Percentiles rank a stretch among this genome's conserved stretches.
Evolutionary conservation across 805 yeast species (phyloP).

Genomic region (Cyberlindnera maritima): DNA sequence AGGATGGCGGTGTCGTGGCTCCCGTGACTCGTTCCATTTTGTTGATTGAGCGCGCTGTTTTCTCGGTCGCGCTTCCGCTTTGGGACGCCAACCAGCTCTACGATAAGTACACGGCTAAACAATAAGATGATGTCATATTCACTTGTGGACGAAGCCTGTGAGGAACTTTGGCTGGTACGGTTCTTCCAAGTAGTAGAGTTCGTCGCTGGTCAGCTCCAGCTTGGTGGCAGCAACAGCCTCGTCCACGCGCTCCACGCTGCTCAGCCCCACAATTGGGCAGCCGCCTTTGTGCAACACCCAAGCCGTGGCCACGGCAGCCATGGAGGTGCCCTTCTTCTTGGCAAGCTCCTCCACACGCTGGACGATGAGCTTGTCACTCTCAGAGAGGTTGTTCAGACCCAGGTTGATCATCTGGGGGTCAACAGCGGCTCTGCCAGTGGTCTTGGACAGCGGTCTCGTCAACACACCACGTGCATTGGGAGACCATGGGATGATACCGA

Average conservation of each 20-base stretch:
- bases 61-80: conserved; percentile 3
- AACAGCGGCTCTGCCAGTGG: conserved; percentile 10
- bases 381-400: conserved; percentile 1
- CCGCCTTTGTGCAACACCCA: conserved; percentile 51
- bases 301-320: conserved; percentile 52
- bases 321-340: conserved; percentile 40
- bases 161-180: conserved; percentile 13
- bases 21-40: background rate
- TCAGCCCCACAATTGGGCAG: conserved; percentile 53
- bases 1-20: background rate
- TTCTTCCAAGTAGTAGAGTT: conserved; percentile 15
- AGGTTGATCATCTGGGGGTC: conserved; percentile 12
- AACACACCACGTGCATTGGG: conserved; percentile 55
- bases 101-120: too few relatives aligned
- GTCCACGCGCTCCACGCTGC: conserved; percentile 44
- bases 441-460: conserved; percentile 39
- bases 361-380: conserved; percentile 34
- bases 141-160: background rate
- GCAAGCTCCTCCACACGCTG: conserved; percentile 52
- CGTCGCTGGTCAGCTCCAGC: conserved; percentile 12
- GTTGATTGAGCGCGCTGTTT: background rate
- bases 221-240: conserved; percentile 42
- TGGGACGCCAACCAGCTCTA: background rate
- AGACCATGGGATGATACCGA: conserved; percentile 60
- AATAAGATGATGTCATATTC: background rate